Base-by-base conservation (phyloP, 768 basidiomycete species). In the Suillus subalutaceus region DNA sequence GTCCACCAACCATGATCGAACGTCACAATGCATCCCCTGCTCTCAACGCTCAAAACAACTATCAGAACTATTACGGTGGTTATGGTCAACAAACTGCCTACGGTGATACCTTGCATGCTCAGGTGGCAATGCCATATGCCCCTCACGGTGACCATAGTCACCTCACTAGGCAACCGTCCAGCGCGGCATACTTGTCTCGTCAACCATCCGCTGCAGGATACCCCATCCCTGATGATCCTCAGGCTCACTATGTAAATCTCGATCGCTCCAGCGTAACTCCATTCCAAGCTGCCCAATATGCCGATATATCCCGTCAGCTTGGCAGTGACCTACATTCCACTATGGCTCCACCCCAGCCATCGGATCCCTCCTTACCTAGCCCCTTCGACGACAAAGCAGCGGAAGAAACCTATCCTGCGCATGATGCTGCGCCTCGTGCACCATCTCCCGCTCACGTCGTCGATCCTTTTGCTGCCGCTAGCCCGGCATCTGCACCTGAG, bases 251-350 rank as follows among this genome's bases (percentile, higher is more conserved):
- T 64, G 81, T 87, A 44, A 88, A 92, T 70, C 80, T 93, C 50
- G 80, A 77, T 72, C 83, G 91, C 53, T 87, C 88, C 20, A 91
- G 90, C 70, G 85, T 91, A 3, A 87, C 90, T 4, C 90, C 91
- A 0, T 90, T 83, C 82, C 91, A 93, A 72, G 91, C 89, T 48
- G 83, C 82, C 0, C 92, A 93, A 73, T 92, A 92, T 71, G 85
- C 82, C 23, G 90, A 89, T 70, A 91, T 92, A 64, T 85, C 88
- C 6, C 80, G 83, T 70, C 84, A 79, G 23, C 74, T 93, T 48
- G 83, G 86, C 66, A 40, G 66, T 50, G 62, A 78, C 35, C 71
- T 79, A 41, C 69, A 70, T 43, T 60, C 67, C 50, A 68, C 66
- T 1, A 68, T 69, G 55, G 64, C 67, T 53, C 76, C 67, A 63